Conservation (phyloP, 2,329 filamentous ascomycete species). For the Metarhizium guizhouense region DNA sequence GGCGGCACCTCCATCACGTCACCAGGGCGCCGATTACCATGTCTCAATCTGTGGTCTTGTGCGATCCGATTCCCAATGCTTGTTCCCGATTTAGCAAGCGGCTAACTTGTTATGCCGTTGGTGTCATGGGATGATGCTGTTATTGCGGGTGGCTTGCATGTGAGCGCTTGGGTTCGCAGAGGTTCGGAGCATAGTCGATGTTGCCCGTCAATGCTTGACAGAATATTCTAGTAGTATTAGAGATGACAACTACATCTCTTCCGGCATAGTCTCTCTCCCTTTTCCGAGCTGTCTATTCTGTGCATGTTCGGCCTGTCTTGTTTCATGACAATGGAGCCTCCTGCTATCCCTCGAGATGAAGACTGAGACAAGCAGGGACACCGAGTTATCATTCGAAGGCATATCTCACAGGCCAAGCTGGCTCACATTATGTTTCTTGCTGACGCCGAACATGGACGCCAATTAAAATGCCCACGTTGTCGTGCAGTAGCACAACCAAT, state of each 20-base stretch:
- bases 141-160: background rate
- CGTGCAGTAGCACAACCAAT: too few relatives aligned
- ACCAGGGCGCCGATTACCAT: conserved; percentile 10
- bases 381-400: background rate
- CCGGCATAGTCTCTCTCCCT: background rate
- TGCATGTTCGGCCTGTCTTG: background rate
- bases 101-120: background rate
- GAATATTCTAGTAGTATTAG: too few relatives aligned
- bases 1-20: conserved; percentile 8
- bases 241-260: too few relatives aligned
- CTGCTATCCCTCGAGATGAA: background rate
- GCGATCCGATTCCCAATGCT: background rate
- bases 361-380: background rate
- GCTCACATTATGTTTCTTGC: background rate
- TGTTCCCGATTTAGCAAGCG: background rate
- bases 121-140: background rate
- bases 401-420: background rate
- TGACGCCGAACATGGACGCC: too few relatives aligned
- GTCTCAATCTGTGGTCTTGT: conserved; percentile 3
- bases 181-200: background rate
- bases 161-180: background rate
- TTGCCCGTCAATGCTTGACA: background rate
- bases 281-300: background rate
- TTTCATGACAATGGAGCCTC: background rate
- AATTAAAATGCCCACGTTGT: too few relatives aligned